Conservation (phyloP, 176 grass and related monocot genomes). For the Cymbopogon citratus region DNA sequence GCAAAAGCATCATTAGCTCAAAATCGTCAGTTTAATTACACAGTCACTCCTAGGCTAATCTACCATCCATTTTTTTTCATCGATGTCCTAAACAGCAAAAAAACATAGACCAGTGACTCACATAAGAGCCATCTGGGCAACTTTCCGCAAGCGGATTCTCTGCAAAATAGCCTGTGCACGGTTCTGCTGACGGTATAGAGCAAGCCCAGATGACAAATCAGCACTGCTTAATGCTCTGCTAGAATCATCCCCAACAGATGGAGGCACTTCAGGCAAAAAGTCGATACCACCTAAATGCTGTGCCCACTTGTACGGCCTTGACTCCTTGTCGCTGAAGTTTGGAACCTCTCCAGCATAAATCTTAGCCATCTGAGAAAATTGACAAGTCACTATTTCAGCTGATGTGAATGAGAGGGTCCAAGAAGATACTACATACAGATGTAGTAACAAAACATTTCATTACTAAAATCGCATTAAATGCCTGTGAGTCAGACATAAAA, state of each 20-base stretch:
- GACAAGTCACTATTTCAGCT: constrained; percentile 13
- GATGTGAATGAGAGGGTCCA: neutral
- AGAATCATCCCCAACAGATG: constrained; percentile 29
- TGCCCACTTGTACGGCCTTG: constrained; percentile 94
- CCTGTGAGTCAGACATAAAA: neutral
- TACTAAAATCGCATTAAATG: neutral
- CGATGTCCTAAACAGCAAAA: constrained; percentile 38
- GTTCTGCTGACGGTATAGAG: constrained; percentile 73
- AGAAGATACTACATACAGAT: neutral
- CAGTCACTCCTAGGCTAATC: constrained; percentile 28
- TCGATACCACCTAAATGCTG: constrained; percentile 95
- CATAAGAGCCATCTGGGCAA: constrained; percentile 89
- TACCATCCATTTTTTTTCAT: constrained; percentile 33
- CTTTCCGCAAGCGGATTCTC: constrained; percentile 80
- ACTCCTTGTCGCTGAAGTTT: constrained; percentile 67
- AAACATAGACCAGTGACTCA: constrained; percentile 77
- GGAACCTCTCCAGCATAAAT: constrained; percentile 60
- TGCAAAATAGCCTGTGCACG: constrained; percentile 82
- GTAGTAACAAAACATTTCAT: neutral
- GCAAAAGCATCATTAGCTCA: constrained; percentile 34
- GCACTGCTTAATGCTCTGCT: constrained; percentile 38
- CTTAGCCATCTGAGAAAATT: constrained; percentile 73
- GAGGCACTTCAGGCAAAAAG: constrained; percentile 79
- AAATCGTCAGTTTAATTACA: constrained; percentile 45
- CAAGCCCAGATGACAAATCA: constrained; percentile 66